These are phyloP conservation scores for Heliosperma pusillum DNA, from an alignment of 148 eudicot genomes.

Conservation along the genomic window DNA sequence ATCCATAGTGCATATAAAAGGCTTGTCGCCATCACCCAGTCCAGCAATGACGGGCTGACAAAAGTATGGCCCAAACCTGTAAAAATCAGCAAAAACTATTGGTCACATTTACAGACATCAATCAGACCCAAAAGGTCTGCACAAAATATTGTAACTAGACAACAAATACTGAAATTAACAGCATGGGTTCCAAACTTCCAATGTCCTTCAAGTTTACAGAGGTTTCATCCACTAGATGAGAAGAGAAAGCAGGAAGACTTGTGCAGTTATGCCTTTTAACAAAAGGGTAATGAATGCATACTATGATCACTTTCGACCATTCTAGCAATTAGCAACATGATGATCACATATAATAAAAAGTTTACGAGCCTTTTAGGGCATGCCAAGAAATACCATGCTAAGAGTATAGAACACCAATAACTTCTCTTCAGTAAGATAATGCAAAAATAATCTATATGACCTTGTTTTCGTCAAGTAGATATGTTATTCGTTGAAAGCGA, in stretches of 20 bases:
- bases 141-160: background rate
- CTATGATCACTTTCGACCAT: too few species aligned
- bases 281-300: background rate
- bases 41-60: slow-evolving; percentile 97
- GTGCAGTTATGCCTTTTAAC: background rate
- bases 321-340: too few species aligned
- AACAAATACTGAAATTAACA: background rate
- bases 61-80: slow-evolving; percentile 93
- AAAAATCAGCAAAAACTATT: slow-evolving; percentile 1
- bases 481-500: background rate
- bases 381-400: too few species aligned
- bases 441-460: background rate
- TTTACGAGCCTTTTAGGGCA: too few species aligned
- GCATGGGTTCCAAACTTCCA: background rate
- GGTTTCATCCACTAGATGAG: background rate
- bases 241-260: background rate
- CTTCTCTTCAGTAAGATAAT: background rate
- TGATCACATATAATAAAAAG: too few species aligned
- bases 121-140: too few species aligned
- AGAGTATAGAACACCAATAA: too few species aligned
- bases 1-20: slow-evolving; percentile 98
- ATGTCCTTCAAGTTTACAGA: background rate
- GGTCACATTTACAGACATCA: too few species aligned
- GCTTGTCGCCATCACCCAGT: slow-evolving; percentile 80
- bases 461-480: background rate